These are phyloP conservation scores for Fagus sylvatica DNA, from an alignment of 306 rosid species.

Conservation along the genomic window DNA sequence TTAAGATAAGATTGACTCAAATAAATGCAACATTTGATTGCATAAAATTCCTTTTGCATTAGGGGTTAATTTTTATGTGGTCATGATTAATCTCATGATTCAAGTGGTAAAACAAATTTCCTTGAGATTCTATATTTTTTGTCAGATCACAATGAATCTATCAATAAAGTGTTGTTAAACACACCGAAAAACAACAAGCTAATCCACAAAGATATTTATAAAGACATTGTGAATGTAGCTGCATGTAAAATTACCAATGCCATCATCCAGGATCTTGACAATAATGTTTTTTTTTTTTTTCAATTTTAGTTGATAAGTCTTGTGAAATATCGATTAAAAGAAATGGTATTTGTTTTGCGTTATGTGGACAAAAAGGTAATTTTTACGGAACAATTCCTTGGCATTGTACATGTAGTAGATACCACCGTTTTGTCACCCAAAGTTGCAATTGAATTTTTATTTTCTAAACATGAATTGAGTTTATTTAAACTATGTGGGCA, in stretches of 20 bases:
- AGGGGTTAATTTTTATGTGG: no score
- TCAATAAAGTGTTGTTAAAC: not conserved
- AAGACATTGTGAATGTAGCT: not conserved
- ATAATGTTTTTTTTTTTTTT: not conserved
- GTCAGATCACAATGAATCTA: no score
- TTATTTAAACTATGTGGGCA: not conserved
- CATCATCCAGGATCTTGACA: not conserved
- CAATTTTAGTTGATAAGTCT: not conserved
- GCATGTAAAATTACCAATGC: not conserved
- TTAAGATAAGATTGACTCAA: no score
- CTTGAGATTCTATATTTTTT: no score
- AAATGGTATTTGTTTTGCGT: not conserved
- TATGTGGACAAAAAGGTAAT: not conserved
- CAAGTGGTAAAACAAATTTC: no score
- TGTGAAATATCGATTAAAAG: not conserved
- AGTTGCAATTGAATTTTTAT: not conserved
- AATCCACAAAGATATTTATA: not conserved
- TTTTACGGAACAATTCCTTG: not conserved
- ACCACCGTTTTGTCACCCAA: not conserved
- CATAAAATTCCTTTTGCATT: no score
- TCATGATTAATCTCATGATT: no score
- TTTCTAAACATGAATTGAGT: slow-evolving; percentile 5
- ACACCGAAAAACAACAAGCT: not conserved
- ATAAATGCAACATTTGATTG: no score
- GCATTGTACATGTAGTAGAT: not conserved